Base-by-base conservation (phyloP, 2,329 filamentous ascomycete genomes). In the Colletotrichum eremochloae region DNA sequence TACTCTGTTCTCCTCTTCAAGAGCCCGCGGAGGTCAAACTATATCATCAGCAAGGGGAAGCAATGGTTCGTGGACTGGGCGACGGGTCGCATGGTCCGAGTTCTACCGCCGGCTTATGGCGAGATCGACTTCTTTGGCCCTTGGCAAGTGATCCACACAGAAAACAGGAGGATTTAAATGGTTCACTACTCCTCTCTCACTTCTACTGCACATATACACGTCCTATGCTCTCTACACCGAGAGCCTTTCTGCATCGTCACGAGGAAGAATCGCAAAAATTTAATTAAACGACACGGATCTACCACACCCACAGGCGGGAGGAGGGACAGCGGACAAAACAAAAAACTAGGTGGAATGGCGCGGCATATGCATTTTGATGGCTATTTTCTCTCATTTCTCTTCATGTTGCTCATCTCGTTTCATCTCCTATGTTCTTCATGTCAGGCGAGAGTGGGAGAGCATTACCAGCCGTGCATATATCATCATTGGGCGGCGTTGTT, bases 41-140 rank as follows among this genome's bases (percentile, higher is more conserved):
- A 87, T 75, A 85, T 90, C 68, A 85, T 90, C 76, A 83, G 83
- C 78, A 85, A 86, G 74, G 88, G 88, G 53, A 89, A 87, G 77
- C 84, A 87, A 76, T 90, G 88, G 87, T 84, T 85, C 71, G 87
- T 90, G 55, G 88, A 90, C 81, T 90, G 88, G 88, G 80, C 80
- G 18, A 89, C 87, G 20, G 88, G 88, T 48, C 84, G 84, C 67
- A 87, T 89, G 84, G 82, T 85, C 38, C 82, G 86, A 20, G 86
- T 88, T 29, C 80, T 86, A 24, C 88, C 88, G 14, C 88, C 88
- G 1, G 82, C 82, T 6, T 90, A 90, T 76, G 86, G 86, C 52
- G 87, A 89, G 76, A 81, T 84, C 58, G 84, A 87, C 67, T 80
- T 83, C 72, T 84, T 84, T 69, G 85, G 85, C 1, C 82, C 86